These are phyloP conservation scores for Plantago elongata DNA, from an alignment of 257 asterid genomes.

Conservation along the genomic window DNA sequence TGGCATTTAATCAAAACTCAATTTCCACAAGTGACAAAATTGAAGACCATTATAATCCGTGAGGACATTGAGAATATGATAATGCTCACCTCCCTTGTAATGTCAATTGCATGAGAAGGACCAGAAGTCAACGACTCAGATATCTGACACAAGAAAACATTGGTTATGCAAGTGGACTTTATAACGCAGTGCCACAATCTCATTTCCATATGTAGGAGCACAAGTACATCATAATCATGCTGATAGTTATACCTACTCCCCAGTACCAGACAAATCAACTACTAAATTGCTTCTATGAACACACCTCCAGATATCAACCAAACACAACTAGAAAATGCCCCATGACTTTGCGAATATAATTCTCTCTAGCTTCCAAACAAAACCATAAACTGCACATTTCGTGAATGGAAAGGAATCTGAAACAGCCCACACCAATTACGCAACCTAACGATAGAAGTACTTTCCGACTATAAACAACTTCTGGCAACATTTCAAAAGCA, in stretches of 20 bases:
- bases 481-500: not conserved
- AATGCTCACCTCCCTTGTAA: conserved; percentile 74
- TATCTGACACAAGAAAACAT: conserved; percentile 45
- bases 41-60: not conserved
- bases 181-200: not conserved
- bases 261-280: not conserved
- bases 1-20: conserved; percentile 30
- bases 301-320: not conserved
- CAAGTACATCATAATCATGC: too few species aligned
- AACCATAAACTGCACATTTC: not conserved
- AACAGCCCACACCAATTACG: not conserved
- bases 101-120: conserved; percentile 79
- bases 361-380: not conserved
- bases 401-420: not conserved
- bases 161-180: not conserved
- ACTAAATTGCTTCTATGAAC: not conserved
- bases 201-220: not conserved
- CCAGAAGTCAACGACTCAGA: conserved; percentile 86
- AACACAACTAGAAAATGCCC: not conserved
- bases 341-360: not conserved
- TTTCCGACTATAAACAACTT: too few species aligned
- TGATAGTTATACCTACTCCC: not conserved
- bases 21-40: conserved; percentile 9
- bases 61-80: conserved; percentile 15
- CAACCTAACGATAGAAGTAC: not conserved